These are phyloP conservation scores for Schizochytrium sp. DNA, from an alignment of 108 stramenopile species.

Conservation along the genomic window DNA sequence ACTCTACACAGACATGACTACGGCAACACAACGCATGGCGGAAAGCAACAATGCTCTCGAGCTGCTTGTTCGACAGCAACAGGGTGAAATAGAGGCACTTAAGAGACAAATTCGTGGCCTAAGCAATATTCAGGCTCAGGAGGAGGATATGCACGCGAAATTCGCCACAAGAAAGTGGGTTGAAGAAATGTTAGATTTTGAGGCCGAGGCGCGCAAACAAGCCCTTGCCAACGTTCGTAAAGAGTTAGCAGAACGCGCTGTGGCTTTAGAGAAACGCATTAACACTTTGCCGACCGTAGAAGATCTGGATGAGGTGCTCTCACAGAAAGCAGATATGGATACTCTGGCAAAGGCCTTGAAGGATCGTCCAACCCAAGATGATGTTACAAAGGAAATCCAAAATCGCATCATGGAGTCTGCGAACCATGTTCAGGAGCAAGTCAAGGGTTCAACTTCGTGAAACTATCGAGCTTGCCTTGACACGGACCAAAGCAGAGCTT, in stretches of 20 bases:
- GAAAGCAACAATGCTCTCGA: conserved; percentile 47
- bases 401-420: not conserved
- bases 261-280: not conserved
- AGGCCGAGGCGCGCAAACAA: conserved; percentile 56
- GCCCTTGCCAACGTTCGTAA: not conserved
- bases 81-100: conserved; percentile 28
- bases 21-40: conserved; percentile 49
- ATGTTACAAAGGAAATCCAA: not conserved
- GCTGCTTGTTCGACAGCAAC: conserved; percentile 53
- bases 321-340: conserved; percentile 49
- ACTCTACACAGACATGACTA: conserved; percentile 10
- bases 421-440: not conserved
- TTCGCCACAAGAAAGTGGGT: conserved; percentile 46
- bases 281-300: conserved; percentile 2
- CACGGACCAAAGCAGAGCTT: not conserved
- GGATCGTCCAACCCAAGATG: conserved; percentile 10
- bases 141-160: conserved; percentile 35
- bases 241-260: not conserved
- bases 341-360: conserved; percentile 14
- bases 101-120: conserved; percentile 38
- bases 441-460: not conserved
- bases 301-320: conserved; percentile 23
- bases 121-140: not conserved
- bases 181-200: conserved; percentile 8
- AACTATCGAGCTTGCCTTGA: not conserved